phyloP scores from a whole-genome alignment of 352 stramenopile species.

The Pythium dissotocum region DNA sequence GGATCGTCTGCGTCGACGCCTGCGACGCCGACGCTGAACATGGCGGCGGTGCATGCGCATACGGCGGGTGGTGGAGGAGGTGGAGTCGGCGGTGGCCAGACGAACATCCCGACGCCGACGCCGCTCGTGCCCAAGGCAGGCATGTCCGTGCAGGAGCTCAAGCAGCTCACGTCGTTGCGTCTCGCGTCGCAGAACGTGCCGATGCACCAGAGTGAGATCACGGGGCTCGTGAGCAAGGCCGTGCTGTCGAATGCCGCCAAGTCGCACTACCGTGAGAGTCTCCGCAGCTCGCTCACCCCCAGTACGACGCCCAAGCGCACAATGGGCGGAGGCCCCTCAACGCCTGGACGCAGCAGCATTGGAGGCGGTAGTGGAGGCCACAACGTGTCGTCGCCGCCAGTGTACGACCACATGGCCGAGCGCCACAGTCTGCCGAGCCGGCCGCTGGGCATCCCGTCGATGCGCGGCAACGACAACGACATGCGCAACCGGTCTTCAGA shows the following conservation, averaged over 20 bases:
- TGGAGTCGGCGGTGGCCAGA: not conserved
- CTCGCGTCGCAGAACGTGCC: conserved; percentile 72
- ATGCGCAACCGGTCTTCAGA: conserved; percentile 15
- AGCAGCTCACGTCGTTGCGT: conserved; percentile 79
- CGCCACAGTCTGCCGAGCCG: conserved; percentile 30
- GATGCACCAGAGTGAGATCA: conserved; percentile 64
- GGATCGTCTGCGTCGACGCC: conserved; percentile 2
- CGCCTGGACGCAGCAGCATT: conserved; percentile 16
- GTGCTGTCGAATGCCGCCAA: conserved; percentile 76
- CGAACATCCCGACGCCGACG: conserved; percentile 28
- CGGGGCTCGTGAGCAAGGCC: conserved; percentile 71
- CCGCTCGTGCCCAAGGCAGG: conserved; percentile 70
- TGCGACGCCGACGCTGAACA: conserved; percentile 67
- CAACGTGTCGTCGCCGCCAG: conserved; percentile 9
- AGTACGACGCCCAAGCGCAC: conserved; percentile 51
- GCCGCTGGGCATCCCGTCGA: conserved; percentile 25
- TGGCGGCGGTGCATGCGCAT: conserved; percentile 46
- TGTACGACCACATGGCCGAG: conserved; percentile 24
- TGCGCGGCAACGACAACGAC: conserved; percentile 18
- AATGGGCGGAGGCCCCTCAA: conserved; percentile 24
- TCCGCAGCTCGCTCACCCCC: conserved; percentile 56
- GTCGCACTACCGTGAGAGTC: conserved; percentile 73
- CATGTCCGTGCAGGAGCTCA: conserved; percentile 87
- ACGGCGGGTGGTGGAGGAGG: not conserved
- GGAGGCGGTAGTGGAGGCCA: not conserved